These are phyloP conservation scores for Arachis monticola DNA, from an alignment of 331 rosid species.

Conservation along the genomic window DNA sequence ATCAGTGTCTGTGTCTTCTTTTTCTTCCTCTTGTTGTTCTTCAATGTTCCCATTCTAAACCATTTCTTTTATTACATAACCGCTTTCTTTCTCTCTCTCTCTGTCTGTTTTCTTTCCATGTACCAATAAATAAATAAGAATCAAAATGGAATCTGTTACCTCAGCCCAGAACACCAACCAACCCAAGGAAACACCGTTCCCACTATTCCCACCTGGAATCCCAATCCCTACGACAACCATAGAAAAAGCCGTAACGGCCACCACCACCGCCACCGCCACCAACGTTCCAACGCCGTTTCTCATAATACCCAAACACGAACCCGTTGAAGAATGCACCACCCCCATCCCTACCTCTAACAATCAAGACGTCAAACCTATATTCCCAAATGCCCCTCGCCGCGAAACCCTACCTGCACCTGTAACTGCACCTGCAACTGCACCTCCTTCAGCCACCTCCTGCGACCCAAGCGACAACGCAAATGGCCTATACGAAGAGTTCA, in stretches of 20 bases:
- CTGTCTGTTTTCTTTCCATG: neutral
- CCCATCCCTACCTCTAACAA: neutral
- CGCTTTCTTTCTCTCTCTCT: neutral
- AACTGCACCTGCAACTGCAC: neutral
- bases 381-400: conserved; percentile 1
- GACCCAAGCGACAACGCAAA: conserved; percentile 8
- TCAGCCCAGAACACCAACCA: neutral
- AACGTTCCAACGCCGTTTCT: conserved; percentile 49
- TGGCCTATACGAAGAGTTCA: conserved; percentile 63
- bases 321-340: conserved; percentile 54
- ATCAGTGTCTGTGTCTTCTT: no score
- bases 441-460: neutral
- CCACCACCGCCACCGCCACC: conserved; percentile 23
- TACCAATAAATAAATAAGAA: neutral
- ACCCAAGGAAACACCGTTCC: neutral
- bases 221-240: conserved; percentile 15
- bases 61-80: no score
- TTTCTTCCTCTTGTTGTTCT: no score
- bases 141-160: conserved; percentile 16
- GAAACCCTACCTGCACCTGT: conserved; percentile 8
- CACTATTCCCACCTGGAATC: conserved; percentile 32
- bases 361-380: neutral
- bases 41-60: no score
- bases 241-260: neutral
- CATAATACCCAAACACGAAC: conserved; percentile 74